Evolutionary conservation across 805 yeast genomes (phyloP).

Genomic region (Maudiozyma saulgeensis): DNA sequence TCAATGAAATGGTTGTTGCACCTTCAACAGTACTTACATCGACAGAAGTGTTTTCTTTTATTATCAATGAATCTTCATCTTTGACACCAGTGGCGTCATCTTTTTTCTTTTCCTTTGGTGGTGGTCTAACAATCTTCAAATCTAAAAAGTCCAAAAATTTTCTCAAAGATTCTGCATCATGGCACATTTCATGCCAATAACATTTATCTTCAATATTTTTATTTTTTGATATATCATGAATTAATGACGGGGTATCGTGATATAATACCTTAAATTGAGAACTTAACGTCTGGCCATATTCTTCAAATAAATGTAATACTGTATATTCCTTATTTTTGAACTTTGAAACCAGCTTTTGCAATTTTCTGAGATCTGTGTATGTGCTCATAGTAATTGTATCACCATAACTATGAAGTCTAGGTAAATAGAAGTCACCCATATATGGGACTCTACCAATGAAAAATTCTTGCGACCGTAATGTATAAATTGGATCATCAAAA

Average conservation of each 20-base stretch:
- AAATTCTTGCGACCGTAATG: constrained; percentile 18
- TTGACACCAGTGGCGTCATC: neutral
- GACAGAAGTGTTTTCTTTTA: neutral
- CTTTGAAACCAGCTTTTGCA: constrained; percentile 8
- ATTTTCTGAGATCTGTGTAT: constrained; percentile 12
- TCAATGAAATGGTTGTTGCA: neutral
- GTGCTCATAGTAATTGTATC: constrained; percentile 7
- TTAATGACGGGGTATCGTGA: constrained; percentile 17
- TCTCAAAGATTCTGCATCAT: constrained; percentile 12
- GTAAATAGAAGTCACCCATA: constrained; percentile 23
- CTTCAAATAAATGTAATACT: constrained; percentile 11
- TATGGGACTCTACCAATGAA: constrained; percentile 21
- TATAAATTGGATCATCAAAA: constrained; percentile 17
- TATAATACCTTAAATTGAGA: constrained; percentile 17
- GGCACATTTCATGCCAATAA: constrained; percentile 22
- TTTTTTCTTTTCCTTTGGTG: constrained; percentile 3
- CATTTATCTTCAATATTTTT: constrained; percentile 4
- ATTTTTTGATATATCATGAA: constrained; percentile 10
- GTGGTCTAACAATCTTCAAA: constrained; percentile 7
- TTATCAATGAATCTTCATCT: neutral
- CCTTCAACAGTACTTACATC: neutral
- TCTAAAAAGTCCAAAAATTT: constrained; percentile 14
- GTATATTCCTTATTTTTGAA: constrained; percentile 10
- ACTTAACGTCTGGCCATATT: constrained; percentile 15
- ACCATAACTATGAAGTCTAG: constrained; percentile 19